Evolutionary conservation across 352 stramenopile genomes (phyloP).

Genomic region (Plasmopara viticola): DNA sequence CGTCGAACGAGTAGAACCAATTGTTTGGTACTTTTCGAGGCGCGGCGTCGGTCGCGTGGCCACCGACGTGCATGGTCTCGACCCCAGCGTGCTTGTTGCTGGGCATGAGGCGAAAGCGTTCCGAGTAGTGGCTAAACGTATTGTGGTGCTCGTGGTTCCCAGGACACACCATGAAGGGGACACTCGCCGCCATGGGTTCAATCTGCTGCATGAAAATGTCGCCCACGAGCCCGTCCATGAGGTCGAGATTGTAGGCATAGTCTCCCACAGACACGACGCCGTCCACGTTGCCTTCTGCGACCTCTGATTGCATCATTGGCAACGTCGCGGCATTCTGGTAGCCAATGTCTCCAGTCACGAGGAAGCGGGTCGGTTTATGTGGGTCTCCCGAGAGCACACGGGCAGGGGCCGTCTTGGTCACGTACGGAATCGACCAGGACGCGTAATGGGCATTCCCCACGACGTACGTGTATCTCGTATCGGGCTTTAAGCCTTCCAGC

Average conservation of each 20-base stretch:
- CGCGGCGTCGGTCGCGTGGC: constrained; percentile 7
- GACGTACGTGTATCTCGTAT: constrained; percentile 69
- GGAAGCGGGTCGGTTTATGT: constrained; percentile 52
- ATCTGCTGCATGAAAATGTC: constrained; percentile 89
- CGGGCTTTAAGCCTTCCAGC: constrained; percentile 51
- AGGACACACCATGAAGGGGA: constrained; percentile 86
- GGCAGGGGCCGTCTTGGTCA: constrained; percentile 54
- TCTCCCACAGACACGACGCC: constrained; percentile 80
- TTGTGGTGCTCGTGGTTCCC: constrained; percentile 89
- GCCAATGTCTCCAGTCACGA: constrained; percentile 81
- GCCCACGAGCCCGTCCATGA: constrained; percentile 68
- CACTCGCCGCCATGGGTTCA: constrained; percentile 63
- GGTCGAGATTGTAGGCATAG: constrained; percentile 84
- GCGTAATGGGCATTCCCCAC: constrained; percentile 61
- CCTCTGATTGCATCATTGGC: constrained; percentile 81
- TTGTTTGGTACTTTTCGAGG: constrained; percentile 64
- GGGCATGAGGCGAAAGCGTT: constrained; percentile 80
- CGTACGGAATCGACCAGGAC: constrained; percentile 70
- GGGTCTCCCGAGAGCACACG: constrained; percentile 10
- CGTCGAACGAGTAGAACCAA: constrained; percentile 85
- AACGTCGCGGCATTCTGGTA: constrained; percentile 81
- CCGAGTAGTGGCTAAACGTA: constrained; percentile 77
- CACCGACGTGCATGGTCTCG: constrained; percentile 37
- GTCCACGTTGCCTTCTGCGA: constrained; percentile 63
- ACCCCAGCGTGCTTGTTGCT: constrained; percentile 57